Evolutionary conservation across 805 yeast species (phyloP), one percentile per base, ranked within the genome.

Genomic region (Yamadazyma takamatsuzukensis): DNA sequence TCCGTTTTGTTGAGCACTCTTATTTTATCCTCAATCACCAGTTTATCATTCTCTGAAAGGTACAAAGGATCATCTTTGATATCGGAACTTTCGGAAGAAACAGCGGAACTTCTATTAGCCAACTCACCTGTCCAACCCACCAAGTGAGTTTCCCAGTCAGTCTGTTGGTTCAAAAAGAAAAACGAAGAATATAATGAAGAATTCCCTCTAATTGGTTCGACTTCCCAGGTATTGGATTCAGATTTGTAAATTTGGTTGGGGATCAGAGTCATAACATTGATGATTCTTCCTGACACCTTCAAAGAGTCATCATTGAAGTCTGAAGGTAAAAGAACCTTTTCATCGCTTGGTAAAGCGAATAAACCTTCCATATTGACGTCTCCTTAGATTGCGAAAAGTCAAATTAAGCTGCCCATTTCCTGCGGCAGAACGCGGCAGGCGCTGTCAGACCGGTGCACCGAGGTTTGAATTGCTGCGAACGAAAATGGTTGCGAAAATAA

Each of bases 61-160:
- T 76, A 80, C 43, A 77, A 63, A 0, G 87, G 83, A 44, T 83
- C 89, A 22, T 68, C 78, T 33, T 68, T 64, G 27, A 64, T 54
- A n/a, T n/a, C n/a, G n/a, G n/a, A n/a, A 36, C 61, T 54, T n/a
- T 58, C 68, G 27, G 42, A 30, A 27, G 42, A 18, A 24, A 28
- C 25, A 19, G 43, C 36, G 27, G 43, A 44, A 17, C 53, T 40
- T 35, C 54, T 51, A 45, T 61, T 59, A 25, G 59, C 56, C 40
- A 93, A 67, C 56, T 88, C 97, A 28, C 98, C 98, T 0, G 97
- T 84, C 98, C 98, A 93, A 1, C 87, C 97, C 32, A 93, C 78
- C 31, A 86, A 61, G 44, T 87, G 85, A 28, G 89, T 80, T 41
- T 88, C 95, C 93, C 96, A 90, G 15, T 78, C 74, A 0, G 89